Evolutionary conservation across 192 early-diverging fungal species (phyloP).

Genomic region (Mortierella antarctica): DNA sequence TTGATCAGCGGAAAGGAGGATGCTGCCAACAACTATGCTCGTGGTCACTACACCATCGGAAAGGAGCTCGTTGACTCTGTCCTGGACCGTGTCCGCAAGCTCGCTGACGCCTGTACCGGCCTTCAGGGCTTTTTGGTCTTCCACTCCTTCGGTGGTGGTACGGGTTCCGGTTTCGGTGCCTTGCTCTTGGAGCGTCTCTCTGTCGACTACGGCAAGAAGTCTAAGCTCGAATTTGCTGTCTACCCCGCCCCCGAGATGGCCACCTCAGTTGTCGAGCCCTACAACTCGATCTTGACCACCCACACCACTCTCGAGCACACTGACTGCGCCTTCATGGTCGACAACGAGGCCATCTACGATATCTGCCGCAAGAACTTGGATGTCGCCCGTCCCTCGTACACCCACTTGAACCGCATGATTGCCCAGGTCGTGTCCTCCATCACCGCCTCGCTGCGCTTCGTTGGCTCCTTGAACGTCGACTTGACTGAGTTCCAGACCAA

Average conservation of each 20-base stretch:
- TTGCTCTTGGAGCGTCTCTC: slow-evolving; percentile 98
- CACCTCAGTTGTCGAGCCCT: slow-evolving; percentile 97
- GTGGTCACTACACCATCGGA: slow-evolving; percentile 99
- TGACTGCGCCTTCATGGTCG: slow-evolving; percentile 99
- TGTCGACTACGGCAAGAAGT: slow-evolving; percentile 99
- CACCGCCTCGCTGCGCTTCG: slow-evolving; percentile 98
- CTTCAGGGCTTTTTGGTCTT: slow-evolving; percentile 99
- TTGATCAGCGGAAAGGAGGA: slow-evolving; percentile 99
- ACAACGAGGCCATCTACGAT: slow-evolving; percentile 99
- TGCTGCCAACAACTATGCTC: slow-evolving; percentile 99
- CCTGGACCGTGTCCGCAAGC: slow-evolving; percentile 97
- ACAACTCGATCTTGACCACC: slow-evolving; percentile 99
- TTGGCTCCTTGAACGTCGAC: slow-evolving; percentile 99
- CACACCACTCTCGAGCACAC: slow-evolving; percentile 99
- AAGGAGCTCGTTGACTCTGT: slow-evolving; percentile 99
- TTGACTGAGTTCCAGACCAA: slow-evolving; percentile 99
- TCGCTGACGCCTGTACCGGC: slow-evolving; percentile 98
- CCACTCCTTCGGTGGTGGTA: slow-evolving; percentile 99
- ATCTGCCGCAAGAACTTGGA: slow-evolving; percentile 99
- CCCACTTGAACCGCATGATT: slow-evolving; percentile 97
- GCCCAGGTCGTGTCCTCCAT: slow-evolving; percentile 99
- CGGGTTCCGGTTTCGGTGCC: slow-evolving; percentile 98
- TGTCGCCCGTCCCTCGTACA: slow-evolving; percentile 97
- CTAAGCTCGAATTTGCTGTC: slow-evolving; percentile 99
- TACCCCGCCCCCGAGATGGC: slow-evolving; percentile 99